These are phyloP conservation scores for Clarireedia hainanense DNA, from an alignment of 2,329 filamentous ascomycete species.

Conservation along the genomic window DNA sequence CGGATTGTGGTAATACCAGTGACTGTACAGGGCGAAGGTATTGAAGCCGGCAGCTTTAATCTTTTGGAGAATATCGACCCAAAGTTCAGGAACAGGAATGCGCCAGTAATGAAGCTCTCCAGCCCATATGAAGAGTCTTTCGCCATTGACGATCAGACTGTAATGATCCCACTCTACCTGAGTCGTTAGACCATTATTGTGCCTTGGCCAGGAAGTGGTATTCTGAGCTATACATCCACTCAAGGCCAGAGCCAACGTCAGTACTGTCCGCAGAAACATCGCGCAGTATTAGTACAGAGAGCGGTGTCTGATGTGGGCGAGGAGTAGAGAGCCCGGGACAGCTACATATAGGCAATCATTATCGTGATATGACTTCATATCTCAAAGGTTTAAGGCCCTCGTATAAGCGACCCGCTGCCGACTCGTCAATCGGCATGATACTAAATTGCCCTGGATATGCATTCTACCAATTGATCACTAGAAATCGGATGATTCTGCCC, in stretches of 20 bases:
- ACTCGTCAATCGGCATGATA: neutral
- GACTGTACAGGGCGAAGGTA: conserved; percentile 67
- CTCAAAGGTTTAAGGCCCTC: neutral
- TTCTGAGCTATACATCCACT: conserved; percentile 3
- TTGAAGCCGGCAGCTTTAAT: conserved; percentile 70
- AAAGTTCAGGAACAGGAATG: conserved; percentile 51
- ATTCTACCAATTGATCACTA: neutral
- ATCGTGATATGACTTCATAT: neutral
- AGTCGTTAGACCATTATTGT: conserved; percentile 7
- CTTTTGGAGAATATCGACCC: conserved; percentile 72
- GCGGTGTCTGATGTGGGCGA: neutral
- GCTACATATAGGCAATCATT: neutral
- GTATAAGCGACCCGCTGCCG: neutral
- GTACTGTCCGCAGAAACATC: conserved; percentile 1
- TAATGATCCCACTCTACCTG: conserved; percentile 9
- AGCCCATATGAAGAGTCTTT: conserved; percentile 5
- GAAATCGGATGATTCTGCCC: neutral
- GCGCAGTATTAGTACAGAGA: neutral
- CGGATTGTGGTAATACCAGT: conserved; percentile 56
- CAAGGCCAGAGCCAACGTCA: neutral
- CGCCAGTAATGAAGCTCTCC: conserved; percentile 42
- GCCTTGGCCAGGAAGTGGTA: conserved; percentile 3
- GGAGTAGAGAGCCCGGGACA: neutral
- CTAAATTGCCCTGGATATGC: neutral
- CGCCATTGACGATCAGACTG: conserved; percentile 4